phyloP scores from a whole-genome alignment of 2,329 filamentous ascomycete genomes.

The Venturia carpophila region DNA sequence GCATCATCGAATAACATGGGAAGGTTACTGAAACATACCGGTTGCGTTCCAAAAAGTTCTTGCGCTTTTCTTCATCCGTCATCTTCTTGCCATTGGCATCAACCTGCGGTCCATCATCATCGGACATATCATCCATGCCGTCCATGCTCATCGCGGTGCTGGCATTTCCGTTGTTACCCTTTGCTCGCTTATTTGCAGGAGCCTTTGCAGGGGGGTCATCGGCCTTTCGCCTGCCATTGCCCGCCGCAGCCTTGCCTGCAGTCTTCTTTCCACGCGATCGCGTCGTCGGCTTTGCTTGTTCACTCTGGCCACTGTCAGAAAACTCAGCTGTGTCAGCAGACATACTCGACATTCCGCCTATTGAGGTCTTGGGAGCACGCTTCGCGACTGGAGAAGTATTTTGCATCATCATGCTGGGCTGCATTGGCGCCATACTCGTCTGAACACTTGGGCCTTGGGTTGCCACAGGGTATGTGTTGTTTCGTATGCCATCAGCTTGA shows the following conservation, averaged over 20 bases:
- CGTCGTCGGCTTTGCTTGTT: constrained; percentile 17
- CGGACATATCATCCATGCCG: constrained; percentile 47
- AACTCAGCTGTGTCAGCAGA: constrained; percentile 14
- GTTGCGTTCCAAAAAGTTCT: constrained; percentile 95
- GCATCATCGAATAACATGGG: neutral
- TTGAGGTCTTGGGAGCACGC: constrained; percentile 37
- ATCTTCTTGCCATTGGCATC: constrained; percentile 67
- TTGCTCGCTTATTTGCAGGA: constrained; percentile 63
- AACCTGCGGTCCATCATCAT: constrained; percentile 37
- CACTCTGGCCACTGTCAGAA: constrained; percentile 18
- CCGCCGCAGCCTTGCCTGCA: constrained; percentile 45
- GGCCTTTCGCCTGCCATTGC: constrained; percentile 59
- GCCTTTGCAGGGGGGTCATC: constrained; percentile 61
- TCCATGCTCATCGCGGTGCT: constrained; percentile 46
- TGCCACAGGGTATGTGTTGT: constrained; percentile 45
- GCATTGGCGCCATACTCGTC: constrained; percentile 37
- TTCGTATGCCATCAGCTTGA: constrained; percentile 52
- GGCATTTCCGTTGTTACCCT: constrained; percentile 45
- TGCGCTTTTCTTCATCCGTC: constrained; percentile 97
- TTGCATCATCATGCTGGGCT: constrained; percentile 35
- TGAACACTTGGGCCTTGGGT: constrained; percentile 31
- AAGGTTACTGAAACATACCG: constrained; percentile 52
- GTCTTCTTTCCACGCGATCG: constrained; percentile 60
- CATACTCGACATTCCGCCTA: constrained; percentile 14
- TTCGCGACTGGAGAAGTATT: constrained; percentile 49